Base-by-base conservation (phyloP, 441 rosid species). In the Populus tomentosa region DNA sequence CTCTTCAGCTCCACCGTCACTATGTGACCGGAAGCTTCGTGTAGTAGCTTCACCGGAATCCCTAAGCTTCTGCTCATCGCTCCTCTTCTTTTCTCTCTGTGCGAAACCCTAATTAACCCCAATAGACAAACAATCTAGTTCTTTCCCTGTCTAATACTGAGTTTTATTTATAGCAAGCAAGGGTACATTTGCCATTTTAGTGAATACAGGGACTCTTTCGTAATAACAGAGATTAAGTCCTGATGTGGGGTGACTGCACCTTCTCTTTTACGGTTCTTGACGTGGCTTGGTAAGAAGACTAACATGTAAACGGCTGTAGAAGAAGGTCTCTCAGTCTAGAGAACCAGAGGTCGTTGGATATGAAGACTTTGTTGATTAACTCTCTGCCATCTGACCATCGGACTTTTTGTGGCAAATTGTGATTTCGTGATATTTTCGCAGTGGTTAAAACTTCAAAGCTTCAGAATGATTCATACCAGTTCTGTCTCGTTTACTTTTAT, bases 1-100 rank as follows among this genome's bases (percentile, higher is more conserved):
- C 91, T 94, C 84, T 94, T 96, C 69, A 96, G 90, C 93, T 96
- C 98, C 67, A 96, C 98, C 53, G 99, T 94, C 38, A 96, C 99
- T 24, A 94, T 77, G 78, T 94, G 99, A 36, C 99, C 98, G 0
- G 98, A 92, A 2, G 99, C 97, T 82, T 96, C 99, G 82, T 92
- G 99, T 0, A 92, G 89, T 40, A 96, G 89, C 92, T 96, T 96
- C 87, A 94, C 99, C 80, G 98, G 97, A 77, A 94, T 96, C 26
- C 98, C 98, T 85, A 96, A 88, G 83, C 98, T 96, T 78, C 99
- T 86, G 81, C 98, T 96, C 98, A 96, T 96, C 42, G 30, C 67
- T 56, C 16, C 35, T 18, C 77, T 79, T 61, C 62, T 42, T 61
- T 67, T 73, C 23, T 50, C 59, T 20, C 30, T 28, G 30, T 28